Percentiles rank a stretch among this genome's conserved stretches.
Conservation (phyloP, 768 basidiomycete species). For the Boletus rubropictus region DNA sequence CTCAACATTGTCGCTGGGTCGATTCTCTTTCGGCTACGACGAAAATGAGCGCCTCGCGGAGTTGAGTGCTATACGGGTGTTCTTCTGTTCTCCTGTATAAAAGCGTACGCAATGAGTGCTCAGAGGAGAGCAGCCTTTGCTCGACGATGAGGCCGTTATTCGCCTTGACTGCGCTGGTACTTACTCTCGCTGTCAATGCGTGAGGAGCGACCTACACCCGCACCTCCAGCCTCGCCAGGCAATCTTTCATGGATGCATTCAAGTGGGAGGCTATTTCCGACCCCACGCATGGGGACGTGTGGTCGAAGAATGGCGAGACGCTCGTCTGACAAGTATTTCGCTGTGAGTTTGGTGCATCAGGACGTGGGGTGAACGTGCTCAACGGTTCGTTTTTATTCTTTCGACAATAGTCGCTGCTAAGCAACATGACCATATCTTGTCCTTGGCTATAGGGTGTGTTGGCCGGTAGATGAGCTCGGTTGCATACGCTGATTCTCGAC, state of each 20-base stretch:
- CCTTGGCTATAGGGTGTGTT: not conserved
- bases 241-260: conserved; percentile 40
- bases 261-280: conserved; percentile 21
- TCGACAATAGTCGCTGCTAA: not conserved
- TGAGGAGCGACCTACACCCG: conserved; percentile 14
- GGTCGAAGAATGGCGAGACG: not conserved
- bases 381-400: conserved; percentile 1
- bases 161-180: not conserved
- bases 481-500: not conserved
- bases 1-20: not conserved
- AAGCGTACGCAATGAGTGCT: not conserved
- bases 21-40: not conserved
- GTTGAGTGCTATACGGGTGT: not conserved
- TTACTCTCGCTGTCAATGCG: not conserved
- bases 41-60: not conserved
- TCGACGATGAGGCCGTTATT: not conserved
- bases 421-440: not conserved
- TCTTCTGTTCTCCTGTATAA: not conserved
- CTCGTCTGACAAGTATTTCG: not conserved
- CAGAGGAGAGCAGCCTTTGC: not conserved
- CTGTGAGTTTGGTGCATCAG: conserved; percentile 17
- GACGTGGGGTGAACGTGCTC: not conserved
- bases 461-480: not conserved
- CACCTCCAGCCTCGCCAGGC: conserved; percentile 41
- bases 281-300: conserved; percentile 28